phyloP scores from a whole-genome alignment of 2,329 filamentous ascomycete species.

The Pseudopithomyces chartarum region DNA sequence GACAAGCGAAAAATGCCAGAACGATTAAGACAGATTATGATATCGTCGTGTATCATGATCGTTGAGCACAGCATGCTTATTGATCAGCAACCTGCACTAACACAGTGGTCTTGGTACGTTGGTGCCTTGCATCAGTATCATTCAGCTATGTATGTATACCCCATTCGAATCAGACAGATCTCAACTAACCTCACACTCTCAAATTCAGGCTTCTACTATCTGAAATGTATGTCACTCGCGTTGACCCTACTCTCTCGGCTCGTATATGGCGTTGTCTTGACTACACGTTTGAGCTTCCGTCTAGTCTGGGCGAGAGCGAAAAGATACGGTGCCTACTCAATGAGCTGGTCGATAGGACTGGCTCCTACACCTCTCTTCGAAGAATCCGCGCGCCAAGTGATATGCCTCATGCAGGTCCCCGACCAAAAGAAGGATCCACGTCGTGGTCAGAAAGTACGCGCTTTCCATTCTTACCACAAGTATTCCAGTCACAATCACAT shows the following conservation, averaged over 20 bases:
- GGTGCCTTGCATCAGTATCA: constrained; percentile 77
- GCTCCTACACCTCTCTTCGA: constrained; percentile 63
- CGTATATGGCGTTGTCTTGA: constrained; percentile 75
- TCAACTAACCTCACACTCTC: too few relatives aligned
- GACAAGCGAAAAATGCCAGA: constrained; percentile 60
- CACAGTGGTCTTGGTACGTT: constrained; percentile 70
- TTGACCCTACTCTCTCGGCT: constrained; percentile 61
- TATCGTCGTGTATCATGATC: constrained; percentile 62
- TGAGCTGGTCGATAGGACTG: constrained; percentile 66
- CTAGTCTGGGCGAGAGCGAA: constrained; percentile 55
- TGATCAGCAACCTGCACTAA: constrained; percentile 58
- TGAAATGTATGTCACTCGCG: constrained; percentile 66
- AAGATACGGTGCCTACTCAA: constrained; percentile 66
- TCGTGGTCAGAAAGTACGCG: background rate
- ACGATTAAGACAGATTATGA: constrained; percentile 65
- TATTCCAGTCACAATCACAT: background rate
- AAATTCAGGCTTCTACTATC: constrained; percentile 60
- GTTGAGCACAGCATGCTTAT: constrained; percentile 61
- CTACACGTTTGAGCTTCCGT: constrained; percentile 70
- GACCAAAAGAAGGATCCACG: constrained; percentile 10
- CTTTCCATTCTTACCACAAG: background rate
- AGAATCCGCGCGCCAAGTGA: constrained; percentile 60
- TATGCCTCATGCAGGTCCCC: constrained; percentile 41
- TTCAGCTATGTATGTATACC: constrained; percentile 56
- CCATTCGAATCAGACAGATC: too few relatives aligned